Evolutionary conservation across 495 filamentous ascomycete genomes (phyloP).

Genomic region (Stereocaulon alpinum): DNA sequence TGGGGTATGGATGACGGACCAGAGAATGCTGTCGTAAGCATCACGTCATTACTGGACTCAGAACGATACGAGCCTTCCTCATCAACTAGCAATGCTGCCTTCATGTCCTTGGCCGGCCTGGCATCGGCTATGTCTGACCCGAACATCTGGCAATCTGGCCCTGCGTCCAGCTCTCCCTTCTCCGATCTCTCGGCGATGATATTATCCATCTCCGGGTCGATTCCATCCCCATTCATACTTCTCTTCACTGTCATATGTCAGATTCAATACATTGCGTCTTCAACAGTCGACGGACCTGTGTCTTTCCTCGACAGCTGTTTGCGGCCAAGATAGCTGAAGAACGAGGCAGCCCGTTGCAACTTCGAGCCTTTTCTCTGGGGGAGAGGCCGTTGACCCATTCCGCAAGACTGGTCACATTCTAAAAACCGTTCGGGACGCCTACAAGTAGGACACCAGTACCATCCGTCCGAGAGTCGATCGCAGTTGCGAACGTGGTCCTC

Average conservation of each 20-base stretch:
- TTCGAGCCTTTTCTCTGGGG: not conserved
- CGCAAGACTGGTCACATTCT: not conserved
- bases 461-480: slow-evolving; percentile 4
- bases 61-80: not conserved
- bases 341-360: not conserved
- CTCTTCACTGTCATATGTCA: not conserved
- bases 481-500: not conserved
- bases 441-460: slow-evolving; percentile 12
- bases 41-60: not conserved
- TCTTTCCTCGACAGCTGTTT: not conserved
- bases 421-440: slow-evolving; percentile 6
- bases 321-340: not conserved
- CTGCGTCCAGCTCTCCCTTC: not conserved
- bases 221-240: not conserved
- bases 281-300: not conserved
- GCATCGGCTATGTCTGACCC: not conserved
- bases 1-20: not conserved
- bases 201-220: not conserved
- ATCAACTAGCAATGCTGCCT: not conserved
- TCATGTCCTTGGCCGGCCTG: not conserved
- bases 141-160: not conserved
- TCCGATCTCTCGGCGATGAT: not conserved
- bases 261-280: not conserved
- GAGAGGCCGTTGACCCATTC: not conserved
- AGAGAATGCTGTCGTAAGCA: not conserved